Conservation (phyloP, 1,139 yeast species). For the Pichia sp. region DNA sequence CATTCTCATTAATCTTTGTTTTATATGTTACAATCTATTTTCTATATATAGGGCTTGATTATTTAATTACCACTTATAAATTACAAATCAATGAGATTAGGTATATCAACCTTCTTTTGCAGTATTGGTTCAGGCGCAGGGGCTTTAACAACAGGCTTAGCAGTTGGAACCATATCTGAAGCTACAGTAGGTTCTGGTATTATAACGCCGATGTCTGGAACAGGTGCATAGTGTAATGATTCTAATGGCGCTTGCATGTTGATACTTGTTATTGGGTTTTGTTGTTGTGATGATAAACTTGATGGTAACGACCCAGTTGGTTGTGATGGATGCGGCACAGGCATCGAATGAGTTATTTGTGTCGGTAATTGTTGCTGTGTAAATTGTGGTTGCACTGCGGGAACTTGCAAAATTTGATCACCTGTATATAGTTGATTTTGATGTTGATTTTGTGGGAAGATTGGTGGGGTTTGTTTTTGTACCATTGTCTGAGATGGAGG, state of each 20-base stretch:
- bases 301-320: not conserved
- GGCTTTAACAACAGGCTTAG: no score
- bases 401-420: no score
- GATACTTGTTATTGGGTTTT: not conserved
- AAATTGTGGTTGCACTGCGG: not conserved
- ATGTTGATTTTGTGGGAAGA: not conserved
- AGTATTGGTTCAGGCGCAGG: no score
- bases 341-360: not conserved
- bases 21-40: no score
- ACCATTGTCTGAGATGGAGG: not conserved
- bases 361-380: not conserved
- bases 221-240: not conserved
- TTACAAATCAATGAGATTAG: slow-evolving; percentile 11
- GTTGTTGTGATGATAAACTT: no score
- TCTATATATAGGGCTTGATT: no score
- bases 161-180: no score
- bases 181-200: no score
- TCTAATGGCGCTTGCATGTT: not conserved
- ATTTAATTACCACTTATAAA: no score
- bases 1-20: no score
- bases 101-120: slow-evolving; percentile 1
- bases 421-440: not conserved
- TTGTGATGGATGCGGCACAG: not conserved
- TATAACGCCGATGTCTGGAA: not conserved
- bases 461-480: no score